These are phyloP conservation scores for Otatea glauca DNA, from an alignment of 176 grass and related monocot genomes.

Conservation along the genomic window DNA sequence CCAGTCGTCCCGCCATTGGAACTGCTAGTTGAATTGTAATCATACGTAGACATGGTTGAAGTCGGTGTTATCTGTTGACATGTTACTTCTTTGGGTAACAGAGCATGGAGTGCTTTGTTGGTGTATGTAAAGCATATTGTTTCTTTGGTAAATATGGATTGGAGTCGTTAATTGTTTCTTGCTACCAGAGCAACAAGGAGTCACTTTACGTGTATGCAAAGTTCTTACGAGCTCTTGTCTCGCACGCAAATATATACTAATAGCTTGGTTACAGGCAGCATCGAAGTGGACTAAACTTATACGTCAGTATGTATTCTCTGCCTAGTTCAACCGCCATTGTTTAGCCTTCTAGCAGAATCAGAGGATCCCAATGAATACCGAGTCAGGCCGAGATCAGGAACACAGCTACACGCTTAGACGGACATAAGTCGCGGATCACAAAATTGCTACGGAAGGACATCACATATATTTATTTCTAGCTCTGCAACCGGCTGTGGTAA, in stretches of 20 bases:
- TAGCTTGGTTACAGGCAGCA: not conserved
- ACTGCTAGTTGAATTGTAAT: not conserved
- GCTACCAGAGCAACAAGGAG: not conserved
- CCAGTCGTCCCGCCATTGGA: not conserved
- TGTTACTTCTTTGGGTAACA: not conserved
- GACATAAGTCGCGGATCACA: too few species aligned
- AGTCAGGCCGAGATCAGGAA: not conserved
- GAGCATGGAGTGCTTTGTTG: not conserved
- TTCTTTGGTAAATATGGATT: not conserved
- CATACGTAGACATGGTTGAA: not conserved
- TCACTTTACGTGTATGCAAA: slow-evolving; percentile 23
- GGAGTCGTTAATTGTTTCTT: not conserved
- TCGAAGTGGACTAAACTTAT: not conserved
- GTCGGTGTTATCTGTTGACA: not conserved
- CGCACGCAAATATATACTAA: not conserved
- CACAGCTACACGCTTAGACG: not conserved
- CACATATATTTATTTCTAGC: too few species aligned
- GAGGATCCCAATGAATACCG: not conserved
- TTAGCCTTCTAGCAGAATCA: not conserved
- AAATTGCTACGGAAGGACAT: too few species aligned
- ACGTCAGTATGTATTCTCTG: not conserved
- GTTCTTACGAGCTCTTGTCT: not conserved
- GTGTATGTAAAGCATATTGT: too few species aligned
- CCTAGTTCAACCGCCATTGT: not conserved
- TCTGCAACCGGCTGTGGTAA: too few species aligned